Percentiles rank a stretch among this genome's conserved stretches.
Conservation (phyloP, 192 early-diverging fungal species). For the Backusella westeae region DNA sequence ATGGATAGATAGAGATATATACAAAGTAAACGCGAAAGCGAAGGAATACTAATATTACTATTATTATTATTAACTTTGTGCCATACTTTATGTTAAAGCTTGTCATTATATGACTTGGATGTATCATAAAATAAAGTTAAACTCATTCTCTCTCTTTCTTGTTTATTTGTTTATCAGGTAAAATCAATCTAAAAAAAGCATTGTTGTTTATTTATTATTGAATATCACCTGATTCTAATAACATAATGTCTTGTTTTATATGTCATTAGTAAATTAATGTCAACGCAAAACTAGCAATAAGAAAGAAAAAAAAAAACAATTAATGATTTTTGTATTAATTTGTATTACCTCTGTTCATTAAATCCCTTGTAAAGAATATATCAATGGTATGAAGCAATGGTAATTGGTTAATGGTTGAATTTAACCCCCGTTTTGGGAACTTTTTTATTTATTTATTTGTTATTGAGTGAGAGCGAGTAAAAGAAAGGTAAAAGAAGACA, state of each 20-base stretch:
- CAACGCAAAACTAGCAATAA: neutral
- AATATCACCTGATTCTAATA: neutral
- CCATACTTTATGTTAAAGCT: neutral
- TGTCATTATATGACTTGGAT: neutral
- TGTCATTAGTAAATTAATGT: neutral
- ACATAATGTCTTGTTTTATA: neutral
- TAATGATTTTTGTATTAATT: neutral
- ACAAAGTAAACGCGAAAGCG: too few relatives aligned
- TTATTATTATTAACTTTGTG: too few relatives aligned
- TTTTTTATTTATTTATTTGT: neutral
- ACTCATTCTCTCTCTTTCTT: neutral
- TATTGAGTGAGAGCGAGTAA: neutral
- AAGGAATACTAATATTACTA: too few relatives aligned
- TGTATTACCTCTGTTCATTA: neutral
- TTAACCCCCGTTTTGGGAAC: neutral
- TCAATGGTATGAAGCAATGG: neutral
- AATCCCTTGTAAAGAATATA: neutral
- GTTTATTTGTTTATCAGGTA: neutral
- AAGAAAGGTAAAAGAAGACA: neutral
- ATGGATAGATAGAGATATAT: too few relatives aligned
- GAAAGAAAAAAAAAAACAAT: neutral
- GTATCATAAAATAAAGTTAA: neutral
- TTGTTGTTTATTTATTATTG: neutral
- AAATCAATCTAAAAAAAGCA: neutral
- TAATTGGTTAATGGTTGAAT: slow-evolving; percentile 1